Base-by-base conservation (phyloP, 768 basidiomycete species). In the Macrolepiota dolichaula region DNA sequence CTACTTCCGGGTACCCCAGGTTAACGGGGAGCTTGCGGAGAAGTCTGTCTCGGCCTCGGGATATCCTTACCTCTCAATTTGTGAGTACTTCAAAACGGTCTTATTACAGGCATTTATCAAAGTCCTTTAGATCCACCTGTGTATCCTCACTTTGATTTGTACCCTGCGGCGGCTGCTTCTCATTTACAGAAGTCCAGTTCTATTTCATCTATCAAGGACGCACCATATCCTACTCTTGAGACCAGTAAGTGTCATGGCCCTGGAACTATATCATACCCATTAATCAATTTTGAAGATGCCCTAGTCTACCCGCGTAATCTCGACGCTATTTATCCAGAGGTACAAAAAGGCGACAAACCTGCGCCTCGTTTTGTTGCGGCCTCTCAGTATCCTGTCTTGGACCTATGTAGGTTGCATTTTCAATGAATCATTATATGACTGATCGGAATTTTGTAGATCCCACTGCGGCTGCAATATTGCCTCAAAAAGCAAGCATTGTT, bases 111-210 rank as follows among this genome's bases (percentile, higher is more conserved):
- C 13, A 12, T n/a, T 27, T n/a, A 47, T 59, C 15, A 58, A 19
- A 17, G 7, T 12, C 29, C 22, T 25, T 17, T 51, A 74, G 73
- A 76, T 66, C 63, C 63, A 11, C 52, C 63, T 17, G 59, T 59
- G 11, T 65, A 65, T 44, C 64, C 64, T 22, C 40, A 63, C 55
- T 65, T 65, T 35, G 52, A 63, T 47, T 40, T 65, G 25, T 65
- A 65, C 40, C 62, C 65, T 7, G 13, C 51, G 4, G 35, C 50
- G 12, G 38, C 44, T 42, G 50, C 22, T 17, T 12, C 47, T 35
- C 17, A 15, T 5, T 36, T n/a, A 19, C 32, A 25, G 17, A 19
- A 51, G 36, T n/a, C 6, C 25, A 10, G 38, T 12, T 17, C 5
- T 36, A 0, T 36, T n/a, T 2, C 22, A 13, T 7, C 57, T n/a